Conservation (phyloP, 2,329 filamentous ascomycete genomes). For the Xylariaceae sp. region DNA sequence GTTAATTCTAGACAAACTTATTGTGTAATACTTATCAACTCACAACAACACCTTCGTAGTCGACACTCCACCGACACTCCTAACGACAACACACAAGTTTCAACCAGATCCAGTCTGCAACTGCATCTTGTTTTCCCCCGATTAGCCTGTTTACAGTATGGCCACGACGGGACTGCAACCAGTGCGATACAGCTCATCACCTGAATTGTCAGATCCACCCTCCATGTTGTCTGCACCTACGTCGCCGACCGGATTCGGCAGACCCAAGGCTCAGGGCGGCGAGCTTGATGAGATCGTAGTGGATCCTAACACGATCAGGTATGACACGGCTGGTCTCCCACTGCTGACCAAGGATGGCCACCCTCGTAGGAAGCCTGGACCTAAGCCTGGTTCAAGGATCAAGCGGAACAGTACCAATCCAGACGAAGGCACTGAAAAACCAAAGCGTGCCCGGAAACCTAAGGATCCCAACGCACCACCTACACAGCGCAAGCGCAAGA, state of each 20-base stretch:
- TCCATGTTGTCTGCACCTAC: constrained; percentile 30
- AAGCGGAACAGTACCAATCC: constrained; percentile 38
- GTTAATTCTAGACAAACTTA: neutral
- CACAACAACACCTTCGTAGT: neutral
- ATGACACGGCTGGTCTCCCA: constrained; percentile 33
- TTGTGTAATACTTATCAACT: constrained; percentile 4
- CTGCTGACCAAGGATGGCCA: constrained; percentile 54
- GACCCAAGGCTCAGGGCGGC: constrained; percentile 23
- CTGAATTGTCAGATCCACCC: constrained; percentile 32
- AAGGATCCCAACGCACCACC: constrained; percentile 57
- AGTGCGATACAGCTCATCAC: constrained; percentile 30
- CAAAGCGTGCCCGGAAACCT: constrained; percentile 52
- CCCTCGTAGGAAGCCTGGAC: constrained; percentile 60
- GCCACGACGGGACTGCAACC: constrained; percentile 22
- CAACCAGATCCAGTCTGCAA: neutral
- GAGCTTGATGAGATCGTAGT: constrained; percentile 32
- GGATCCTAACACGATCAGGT: constrained; percentile 30
- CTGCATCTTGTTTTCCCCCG: neutral
- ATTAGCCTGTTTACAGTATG: constrained; percentile 13
- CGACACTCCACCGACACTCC: neutral
- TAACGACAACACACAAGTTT: neutral
- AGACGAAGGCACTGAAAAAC: constrained; percentile 40
- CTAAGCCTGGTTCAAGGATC: constrained; percentile 57
- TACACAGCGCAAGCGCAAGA: constrained; percentile 53
- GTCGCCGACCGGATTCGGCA: constrained; percentile 25